These are phyloP conservation scores for Trichoderma cornu-damae DNA, from an alignment of 2,329 filamentous ascomycete species.

Conservation along the genomic window DNA sequence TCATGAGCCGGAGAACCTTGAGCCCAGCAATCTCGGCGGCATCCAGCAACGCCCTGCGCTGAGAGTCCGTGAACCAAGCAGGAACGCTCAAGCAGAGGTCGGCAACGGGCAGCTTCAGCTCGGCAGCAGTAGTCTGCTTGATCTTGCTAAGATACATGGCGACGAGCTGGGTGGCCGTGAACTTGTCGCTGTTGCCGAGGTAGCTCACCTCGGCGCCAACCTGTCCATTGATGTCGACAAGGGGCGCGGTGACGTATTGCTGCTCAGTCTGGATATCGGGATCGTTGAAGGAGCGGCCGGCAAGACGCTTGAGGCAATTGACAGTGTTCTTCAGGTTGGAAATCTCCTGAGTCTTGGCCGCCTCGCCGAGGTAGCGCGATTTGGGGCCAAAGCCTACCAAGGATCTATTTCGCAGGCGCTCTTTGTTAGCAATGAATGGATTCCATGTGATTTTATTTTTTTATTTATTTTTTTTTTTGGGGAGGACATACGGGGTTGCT, in stretches of 20 bases:
- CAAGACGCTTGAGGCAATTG: constrained; percentile 83
- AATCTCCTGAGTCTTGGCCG: constrained; percentile 97
- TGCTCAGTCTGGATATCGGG: constrained; percentile 92
- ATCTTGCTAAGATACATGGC: constrained; percentile 96
- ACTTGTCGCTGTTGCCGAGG: constrained; percentile 89
- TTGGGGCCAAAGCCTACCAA: constrained; percentile 94
- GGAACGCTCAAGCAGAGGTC: constrained; percentile 94
- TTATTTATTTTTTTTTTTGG: too few species aligned
- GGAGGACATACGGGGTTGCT: constrained; percentile 84
- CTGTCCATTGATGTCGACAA: constrained; percentile 88
- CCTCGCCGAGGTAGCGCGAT: constrained; percentile 87
- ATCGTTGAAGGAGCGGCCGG: constrained; percentile 79
- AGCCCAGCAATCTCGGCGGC: constrained; percentile 90
- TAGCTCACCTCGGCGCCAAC: constrained; percentile 93
- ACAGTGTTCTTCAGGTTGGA: constrained; percentile 99
- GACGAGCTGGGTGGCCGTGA: constrained; percentile 87
- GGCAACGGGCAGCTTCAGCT: constrained; percentile 85
- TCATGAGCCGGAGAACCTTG: constrained; percentile 90
- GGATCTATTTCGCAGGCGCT: constrained; percentile 53
- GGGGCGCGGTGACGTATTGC: constrained; percentile 76
- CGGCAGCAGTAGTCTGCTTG: constrained; percentile 77
- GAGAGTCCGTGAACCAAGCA: constrained; percentile 93
- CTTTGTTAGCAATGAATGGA: constrained; percentile 18
- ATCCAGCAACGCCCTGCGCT: constrained; percentile 84
- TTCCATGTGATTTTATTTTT: constrained; percentile 16